Base-by-base conservation (phyloP, 306 rosid species). In the Cicer cuneatum region DNA sequence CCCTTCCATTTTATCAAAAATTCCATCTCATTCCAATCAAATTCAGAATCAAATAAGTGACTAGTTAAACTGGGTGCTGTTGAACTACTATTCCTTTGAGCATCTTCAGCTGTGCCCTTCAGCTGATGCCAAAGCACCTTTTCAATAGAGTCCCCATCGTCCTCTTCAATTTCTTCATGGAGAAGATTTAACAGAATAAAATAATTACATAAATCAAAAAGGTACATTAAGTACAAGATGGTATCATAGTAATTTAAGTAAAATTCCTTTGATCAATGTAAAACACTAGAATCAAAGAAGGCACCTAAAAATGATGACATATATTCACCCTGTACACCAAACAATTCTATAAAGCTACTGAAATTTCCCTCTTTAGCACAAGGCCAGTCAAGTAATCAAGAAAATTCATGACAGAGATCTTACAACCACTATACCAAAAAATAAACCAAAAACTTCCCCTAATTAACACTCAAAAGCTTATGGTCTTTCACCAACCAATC, bases 41-140 rank as follows among this genome's bases (percentile, higher is more conserved):
- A 85, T 75, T 81, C 92, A 35, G 88, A 84, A 73, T 92, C 96
- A 80, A 90, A 95, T 87, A 92, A 81, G 81, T 89, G 90, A 83
- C 97, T 90, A 69, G 83, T 81, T 51, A 95, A 78, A 58, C 87
- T 81, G 67, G 99, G 99, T 52, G 89, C 93, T 8, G 91, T 74
- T 12, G 99, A 84, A 81, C 88, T 83, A 80, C 81, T 90, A 77
- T 87, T 86, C 85, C 83, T 87, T 68, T 72, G 80, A 65, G 98
- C 98, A 63, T 89, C 96, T 83, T 92, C 99, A 62, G 99, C 87
- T 80, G 53, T 85, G 74, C 99, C 99, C 83, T 76, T 95, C 15
- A 92, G 97, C 80, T 95, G 99, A 85, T 95, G 99, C 99, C 99
- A 95, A 48, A 95, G 92, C 80, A 95, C 98, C 83, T 86, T 95